Base-by-base conservation (phyloP, 2,329 filamentous ascomycete species). In the Fusarium domesticum region DNA sequence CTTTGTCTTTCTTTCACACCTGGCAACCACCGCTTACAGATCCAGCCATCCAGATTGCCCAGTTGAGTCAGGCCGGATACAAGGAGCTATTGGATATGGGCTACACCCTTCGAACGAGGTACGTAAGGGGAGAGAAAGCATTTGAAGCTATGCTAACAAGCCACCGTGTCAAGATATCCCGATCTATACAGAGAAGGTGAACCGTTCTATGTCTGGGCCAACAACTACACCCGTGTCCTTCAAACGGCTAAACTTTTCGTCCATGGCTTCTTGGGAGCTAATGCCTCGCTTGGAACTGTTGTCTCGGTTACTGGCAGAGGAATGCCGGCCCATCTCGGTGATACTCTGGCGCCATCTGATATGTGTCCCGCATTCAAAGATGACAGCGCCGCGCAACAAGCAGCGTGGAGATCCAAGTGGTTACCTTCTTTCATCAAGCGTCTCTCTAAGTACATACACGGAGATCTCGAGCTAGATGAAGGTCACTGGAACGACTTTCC, bases 291-390 rank as follows among this genome's bases (percentile, higher is more conserved):
- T 0, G 80, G 79, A 10, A 76, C 71, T 4, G 72, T 86, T 16
- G 72, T 83, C 42, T 75, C 77, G 0, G 71, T 86, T 31, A 81
- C 82, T 12, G 69, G 72, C 2, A 77, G 71, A 33, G 75, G 74
- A n/a, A 72, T 76, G 6, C 62, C 69, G 0, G 75, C 74, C 2
- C 71, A 54, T 3, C 41, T 82, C 16, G 80, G 77, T n/a, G 81
- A 86, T 60, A 81, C 80, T 0, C 71, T 86, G 4, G 76, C 75
- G 0, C 76, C 83, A 0, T 84, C 80, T 1, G 82, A 85, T 58
- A 70, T 76, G 55, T 87, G 83, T 56, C 78, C 79, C 0, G 72
- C 71, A 2, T 85, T 83, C 58, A 54, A 66, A 4, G 78, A 84
- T 52, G 62, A 68, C n/a, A 71, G 70, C 34, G 76, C 76, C 32